Conservation (phyloP, 768 basidiomycete species). For the Tulasnella sp. region DNA sequence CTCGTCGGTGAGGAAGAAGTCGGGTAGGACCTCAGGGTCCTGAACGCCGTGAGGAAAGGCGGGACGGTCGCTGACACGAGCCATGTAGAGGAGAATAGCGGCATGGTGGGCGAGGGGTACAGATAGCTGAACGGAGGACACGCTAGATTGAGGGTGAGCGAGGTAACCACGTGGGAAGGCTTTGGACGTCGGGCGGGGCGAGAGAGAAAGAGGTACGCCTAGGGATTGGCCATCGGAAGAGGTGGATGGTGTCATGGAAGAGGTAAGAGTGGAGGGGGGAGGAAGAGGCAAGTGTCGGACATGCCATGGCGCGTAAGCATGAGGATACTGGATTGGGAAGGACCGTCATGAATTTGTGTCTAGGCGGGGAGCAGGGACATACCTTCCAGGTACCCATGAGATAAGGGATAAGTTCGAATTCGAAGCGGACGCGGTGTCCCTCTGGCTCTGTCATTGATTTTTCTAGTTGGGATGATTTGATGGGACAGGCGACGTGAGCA, state of each 20-base stretch:
- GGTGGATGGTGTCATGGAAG: background rate
- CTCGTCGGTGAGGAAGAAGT: background rate
- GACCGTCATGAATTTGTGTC: background rate
- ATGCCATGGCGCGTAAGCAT: slow-evolving; percentile 11
- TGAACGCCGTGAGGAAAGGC: background rate
- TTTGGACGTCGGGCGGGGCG: slow-evolving; percentile 1
- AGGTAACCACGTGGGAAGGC: background rate
- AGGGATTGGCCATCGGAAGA: background rate
- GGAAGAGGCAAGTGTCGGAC: background rate
- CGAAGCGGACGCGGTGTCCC: background rate
- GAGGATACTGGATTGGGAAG: background rate
- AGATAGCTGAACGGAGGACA: background rate
- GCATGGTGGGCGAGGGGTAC: slow-evolving; percentile 14
- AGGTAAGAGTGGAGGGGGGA: background rate
- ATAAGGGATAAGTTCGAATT: slow-evolving; percentile 5
- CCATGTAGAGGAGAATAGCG: slow-evolving; percentile 12
- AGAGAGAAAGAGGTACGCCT: background rate
- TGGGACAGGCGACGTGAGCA: background rate
- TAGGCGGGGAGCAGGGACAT: background rate
- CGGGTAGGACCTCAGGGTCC: no score
- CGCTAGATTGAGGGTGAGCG: background rate
- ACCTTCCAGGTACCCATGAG: slow-evolving; percentile 2
- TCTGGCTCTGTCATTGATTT: background rate
- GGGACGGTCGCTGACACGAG: background rate
- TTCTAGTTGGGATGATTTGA: background rate